These are phyloP conservation scores for Heliosperma pusillum DNA, from an alignment of 148 eudicot species.

Conservation along the genomic window DNA sequence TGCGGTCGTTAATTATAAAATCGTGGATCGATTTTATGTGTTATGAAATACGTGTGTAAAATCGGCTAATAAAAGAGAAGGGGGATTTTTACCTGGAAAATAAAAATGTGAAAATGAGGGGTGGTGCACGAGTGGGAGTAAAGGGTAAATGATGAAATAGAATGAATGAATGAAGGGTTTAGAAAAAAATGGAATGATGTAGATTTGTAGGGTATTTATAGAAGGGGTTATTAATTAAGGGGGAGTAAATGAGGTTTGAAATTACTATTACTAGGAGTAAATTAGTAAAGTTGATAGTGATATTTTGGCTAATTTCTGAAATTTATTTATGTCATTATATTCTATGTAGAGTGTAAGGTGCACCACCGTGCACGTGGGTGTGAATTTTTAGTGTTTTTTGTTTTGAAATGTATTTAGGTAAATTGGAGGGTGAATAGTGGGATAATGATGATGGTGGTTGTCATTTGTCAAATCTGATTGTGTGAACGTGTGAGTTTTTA, in stretches of 20 bases:
- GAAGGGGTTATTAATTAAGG: background rate
- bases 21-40: background rate
- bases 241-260: background rate
- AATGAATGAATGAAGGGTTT: constrained; percentile 7
- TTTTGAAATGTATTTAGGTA: too few species aligned
- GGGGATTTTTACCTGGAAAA: background rate
- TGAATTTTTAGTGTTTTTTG: background rate
- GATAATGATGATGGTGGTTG: background rate
- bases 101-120: background rate
- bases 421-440: background rate
- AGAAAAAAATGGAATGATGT: background rate
- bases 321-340: background rate
- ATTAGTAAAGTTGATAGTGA: background rate
- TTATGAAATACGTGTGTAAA: background rate
- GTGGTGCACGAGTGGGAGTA: constrained; percentile 19
- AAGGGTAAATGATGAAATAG: background rate
- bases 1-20: too few species aligned
- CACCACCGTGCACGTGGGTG: constrained; percentile 5
- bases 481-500: background rate
- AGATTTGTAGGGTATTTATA: background rate
- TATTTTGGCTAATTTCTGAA: background rate
- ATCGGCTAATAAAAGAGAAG: background rate
- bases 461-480: background rate
- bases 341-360: background rate
- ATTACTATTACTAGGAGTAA: background rate